phyloP scores from a whole-genome alignment of 106 monocot genomes.

The Posidonia australis region DNA sequence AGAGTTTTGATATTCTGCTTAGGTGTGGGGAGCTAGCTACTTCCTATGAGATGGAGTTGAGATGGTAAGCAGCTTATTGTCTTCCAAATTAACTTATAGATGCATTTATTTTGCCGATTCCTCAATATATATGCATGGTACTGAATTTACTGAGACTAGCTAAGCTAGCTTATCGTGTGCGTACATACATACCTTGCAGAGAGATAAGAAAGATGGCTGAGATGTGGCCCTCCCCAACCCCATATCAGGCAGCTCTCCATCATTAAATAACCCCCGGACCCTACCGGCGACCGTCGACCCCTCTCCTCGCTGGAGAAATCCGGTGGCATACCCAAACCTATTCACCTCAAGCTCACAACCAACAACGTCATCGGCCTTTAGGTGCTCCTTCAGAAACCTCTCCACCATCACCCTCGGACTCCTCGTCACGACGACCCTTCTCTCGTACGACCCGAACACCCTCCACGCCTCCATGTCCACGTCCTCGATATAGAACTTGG shows the following conservation, averaged over 20 bases:
- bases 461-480: constrained; percentile 63
- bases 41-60: no score
- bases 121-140: no score
- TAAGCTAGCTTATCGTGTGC: no score
- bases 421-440: constrained; percentile 44
- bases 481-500: constrained; percentile 78
- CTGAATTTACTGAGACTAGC: no score
- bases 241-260: constrained; percentile 8
- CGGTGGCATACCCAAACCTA: constrained; percentile 50
- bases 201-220: constrained; percentile 12
- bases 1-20: no score
- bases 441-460: constrained; percentile 24
- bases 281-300: constrained; percentile 2
- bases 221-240: constrained; percentile 19
- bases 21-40: no score
- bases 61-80: no score
- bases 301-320: constrained; percentile 23
- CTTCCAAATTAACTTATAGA: no score
- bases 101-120: no score
- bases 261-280: constrained; percentile 12
- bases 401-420: constrained; percentile 73
- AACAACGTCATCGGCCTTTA: constrained; percentile 59
- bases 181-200: constrained; percentile 48
- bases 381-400: constrained; percentile 62
- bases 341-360: constrained; percentile 54